These are phyloP conservation scores for Aspergillus unguis DNA, from an alignment of 2,329 filamentous ascomycete species.

Conservation along the genomic window DNA sequence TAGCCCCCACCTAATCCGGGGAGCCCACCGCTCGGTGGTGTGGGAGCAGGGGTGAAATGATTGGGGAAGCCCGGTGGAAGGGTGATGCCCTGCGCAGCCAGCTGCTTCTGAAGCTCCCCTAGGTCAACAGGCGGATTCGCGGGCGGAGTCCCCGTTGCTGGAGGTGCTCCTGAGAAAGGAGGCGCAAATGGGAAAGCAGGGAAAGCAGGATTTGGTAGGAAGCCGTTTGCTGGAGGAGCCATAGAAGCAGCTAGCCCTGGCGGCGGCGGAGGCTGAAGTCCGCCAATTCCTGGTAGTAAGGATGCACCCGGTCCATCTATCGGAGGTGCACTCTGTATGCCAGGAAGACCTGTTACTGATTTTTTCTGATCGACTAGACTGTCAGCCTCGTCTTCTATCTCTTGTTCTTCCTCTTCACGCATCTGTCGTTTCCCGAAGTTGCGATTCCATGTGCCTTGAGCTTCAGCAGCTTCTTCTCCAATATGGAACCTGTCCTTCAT, in stretches of 20 bases:
- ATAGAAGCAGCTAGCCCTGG: conserved; percentile 34
- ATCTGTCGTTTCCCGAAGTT: conserved; percentile 73
- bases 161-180: conserved; percentile 49
- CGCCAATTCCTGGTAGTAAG: conserved; percentile 49
- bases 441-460: conserved; percentile 89
- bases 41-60: conserved; percentile 39
- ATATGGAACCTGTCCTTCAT: conserved; percentile 93
- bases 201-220: conserved; percentile 33
- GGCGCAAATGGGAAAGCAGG: conserved; percentile 40
- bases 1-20: conserved; percentile 36
- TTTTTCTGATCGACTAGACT: conserved; percentile 88
- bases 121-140: conserved; percentile 34
- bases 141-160: conserved; percentile 40
- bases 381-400: conserved; percentile 88
- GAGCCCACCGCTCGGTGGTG: conserved; percentile 25
- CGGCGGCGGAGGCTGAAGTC: conserved; percentile 38
- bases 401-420: conserved; percentile 90
- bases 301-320: conserved; percentile 43
- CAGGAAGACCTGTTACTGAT: conserved; percentile 54
- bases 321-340: conserved; percentile 54
- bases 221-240: conserved; percentile 30
- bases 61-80: conserved; percentile 37
- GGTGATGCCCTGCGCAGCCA: conserved; percentile 33
- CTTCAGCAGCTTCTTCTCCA: conserved; percentile 87
- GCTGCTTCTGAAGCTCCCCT: conserved; percentile 38